Evolutionary conservation across 495 filamentous ascomycete species (phyloP).

Genomic region (Beverwykella pulmonaria): DNA sequence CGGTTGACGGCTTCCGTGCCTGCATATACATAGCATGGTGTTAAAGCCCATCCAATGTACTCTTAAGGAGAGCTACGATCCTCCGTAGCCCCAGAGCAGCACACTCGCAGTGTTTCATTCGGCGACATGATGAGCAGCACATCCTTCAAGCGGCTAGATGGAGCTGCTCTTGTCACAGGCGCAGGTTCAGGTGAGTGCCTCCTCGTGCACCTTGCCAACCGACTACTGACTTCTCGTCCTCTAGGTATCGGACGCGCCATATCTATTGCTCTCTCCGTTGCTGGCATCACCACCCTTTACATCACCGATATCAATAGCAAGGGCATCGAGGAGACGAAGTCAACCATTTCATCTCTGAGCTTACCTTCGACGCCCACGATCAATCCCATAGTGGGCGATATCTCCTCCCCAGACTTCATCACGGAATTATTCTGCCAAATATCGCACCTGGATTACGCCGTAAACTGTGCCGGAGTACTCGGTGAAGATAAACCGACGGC

Average conservation of each 20-base stretch:
- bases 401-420: slow-evolving; percentile 38
- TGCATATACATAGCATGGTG: slow-evolving; percentile 13
- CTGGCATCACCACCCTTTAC: slow-evolving; percentile 43
- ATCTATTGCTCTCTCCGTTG: slow-evolving; percentile 41
- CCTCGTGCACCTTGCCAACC: background rate
- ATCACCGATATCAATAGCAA: slow-evolving; percentile 41
- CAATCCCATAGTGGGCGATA: slow-evolving; percentile 34
- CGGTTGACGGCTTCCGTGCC: slow-evolving; percentile 5
- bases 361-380: slow-evolving; percentile 34
- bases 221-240: background rate
- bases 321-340: slow-evolving; percentile 27
- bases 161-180: slow-evolving; percentile 46
- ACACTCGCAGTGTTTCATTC: background rate
- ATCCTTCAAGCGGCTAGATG: slow-evolving; percentile 33
- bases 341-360: slow-evolving; percentile 18
- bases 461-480: slow-evolving; percentile 41
- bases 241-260: slow-evolving; percentile 46
- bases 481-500: slow-evolving; percentile 37
- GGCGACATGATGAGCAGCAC: background rate
- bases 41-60: background rate
- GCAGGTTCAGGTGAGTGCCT: slow-evolving; percentile 43
- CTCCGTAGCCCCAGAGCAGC: background rate
- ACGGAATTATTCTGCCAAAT: slow-evolving; percentile 31
- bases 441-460: slow-evolving; percentile 35
- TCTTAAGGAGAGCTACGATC: background rate